These are phyloP conservation scores for Wallacemonas sp. DNA, from an alignment of 208 protist species.

Conservation along the genomic window DNA sequence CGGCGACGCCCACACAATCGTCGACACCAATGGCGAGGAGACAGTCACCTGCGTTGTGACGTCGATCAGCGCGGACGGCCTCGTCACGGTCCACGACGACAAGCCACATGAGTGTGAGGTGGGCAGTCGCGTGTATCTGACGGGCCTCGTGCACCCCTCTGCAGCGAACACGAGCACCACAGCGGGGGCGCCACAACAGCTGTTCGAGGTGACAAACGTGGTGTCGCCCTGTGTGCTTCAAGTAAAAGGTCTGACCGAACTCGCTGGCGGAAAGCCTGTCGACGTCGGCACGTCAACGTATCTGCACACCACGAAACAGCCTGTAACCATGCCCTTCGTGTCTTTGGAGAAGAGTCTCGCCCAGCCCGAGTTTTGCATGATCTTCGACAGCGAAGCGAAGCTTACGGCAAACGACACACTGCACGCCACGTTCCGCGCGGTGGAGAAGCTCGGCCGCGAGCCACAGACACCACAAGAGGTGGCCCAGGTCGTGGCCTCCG, in stretches of 20 bases:
- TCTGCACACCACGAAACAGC: conserved; percentile 91
- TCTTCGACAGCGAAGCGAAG: conserved; percentile 90
- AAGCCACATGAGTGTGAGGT: conserved; percentile 87
- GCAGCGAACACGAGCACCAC: conserved; percentile 38
- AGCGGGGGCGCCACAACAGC: conserved; percentile 29
- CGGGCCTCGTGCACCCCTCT: conserved; percentile 50
- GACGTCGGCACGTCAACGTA: conserved; percentile 75
- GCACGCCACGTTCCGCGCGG: conserved; percentile 79
- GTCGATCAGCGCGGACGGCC: conserved; percentile 54
- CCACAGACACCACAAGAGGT: conserved; percentile 40
- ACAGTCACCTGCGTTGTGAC: conserved; percentile 82
- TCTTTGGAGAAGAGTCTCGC: conserved; percentile 53
- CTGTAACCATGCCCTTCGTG: conserved; percentile 50
- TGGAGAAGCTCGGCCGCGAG: conserved; percentile 30
- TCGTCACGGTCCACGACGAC: conserved; percentile 88
- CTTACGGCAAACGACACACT: conserved; percentile 53
- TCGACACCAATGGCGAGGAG: conserved; percentile 88
- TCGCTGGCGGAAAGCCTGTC: conserved; percentile 23
- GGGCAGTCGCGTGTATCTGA: conserved; percentile 84
- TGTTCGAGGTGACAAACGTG: conserved; percentile 76
- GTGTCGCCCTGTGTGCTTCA: conserved; percentile 72
- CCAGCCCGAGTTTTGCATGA: conserved; percentile 55
- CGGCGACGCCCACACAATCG: conserved; percentile 56
- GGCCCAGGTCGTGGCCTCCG: conserved; percentile 28
- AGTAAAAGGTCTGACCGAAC: conserved; percentile 42